Evolutionary conservation across 2,329 filamentous ascomycete genomes (phyloP), one percentile per base, ranked within the genome.

Genomic region (Cladosporium sp.): DNA sequence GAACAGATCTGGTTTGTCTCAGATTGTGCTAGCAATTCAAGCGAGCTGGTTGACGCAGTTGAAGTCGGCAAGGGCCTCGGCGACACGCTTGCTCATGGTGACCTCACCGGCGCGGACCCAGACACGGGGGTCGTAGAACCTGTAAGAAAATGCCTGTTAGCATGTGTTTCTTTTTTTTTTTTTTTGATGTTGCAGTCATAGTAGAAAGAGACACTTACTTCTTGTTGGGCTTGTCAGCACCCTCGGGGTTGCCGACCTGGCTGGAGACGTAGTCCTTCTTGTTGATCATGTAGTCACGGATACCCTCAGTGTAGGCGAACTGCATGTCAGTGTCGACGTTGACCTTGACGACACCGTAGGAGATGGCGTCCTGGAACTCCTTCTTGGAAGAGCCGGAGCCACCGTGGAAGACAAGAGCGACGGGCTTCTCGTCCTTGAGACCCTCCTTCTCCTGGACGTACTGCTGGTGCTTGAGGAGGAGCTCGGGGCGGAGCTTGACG

Each of bases 381-480:
- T 90, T 78, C 82, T 96, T 95, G 74, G 83, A 83, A 65, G 90
- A 95, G 67, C 94, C 94, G 64, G 90, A 96, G 70, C 94, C 94
- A 71, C 94, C 94, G 84, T 99, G 94, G 89, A 99, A 99, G 76
- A 99, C 94, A 71, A 99, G 91, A 86, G 92, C 97, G 73, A 97
- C 90, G 67, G 94, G 94, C 88, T 97, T 97, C 73, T 89, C 83
- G 51, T 89, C 84, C 68, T 83, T 79, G 70, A 83, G 78, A 66
- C 78, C 76, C 64, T 87, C 85, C 81, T 95, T 84, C 77, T 93
- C 85, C 78, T 90, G 85, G 76, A 97, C 90, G 77, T 89, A 91
- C 64, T 82, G 83, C 82, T 99, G 94, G 86, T 99, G 94, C 88
- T 97, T 97, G 77, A 85, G 84, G 69, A 99, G 89, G 53, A 99